These are phyloP conservation scores for Beauveria sp. DNA, from an alignment of 2,329 filamentous ascomycete species.

Conservation along the genomic window DNA sequence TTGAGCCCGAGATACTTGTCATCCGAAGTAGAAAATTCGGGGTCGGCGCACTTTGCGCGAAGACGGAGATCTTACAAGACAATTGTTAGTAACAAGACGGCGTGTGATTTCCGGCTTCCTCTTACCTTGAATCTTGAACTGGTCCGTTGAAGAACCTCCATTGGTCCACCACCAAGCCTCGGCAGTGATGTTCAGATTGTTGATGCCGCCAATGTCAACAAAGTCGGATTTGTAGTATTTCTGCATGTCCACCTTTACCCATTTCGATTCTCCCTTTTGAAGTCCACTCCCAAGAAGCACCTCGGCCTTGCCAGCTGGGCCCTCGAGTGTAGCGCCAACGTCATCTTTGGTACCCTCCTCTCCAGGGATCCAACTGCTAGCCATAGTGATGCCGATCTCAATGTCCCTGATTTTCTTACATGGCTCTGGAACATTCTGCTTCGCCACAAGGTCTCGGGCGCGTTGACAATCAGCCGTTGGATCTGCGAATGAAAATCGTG, in stretches of 20 bases:
- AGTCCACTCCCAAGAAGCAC: not conserved
- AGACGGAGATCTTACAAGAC: not conserved
- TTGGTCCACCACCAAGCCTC: too few species aligned
- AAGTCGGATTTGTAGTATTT: not conserved
- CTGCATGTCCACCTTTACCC: not conserved
- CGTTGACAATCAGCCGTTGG: not conserved
- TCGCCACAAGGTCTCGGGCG: not conserved
- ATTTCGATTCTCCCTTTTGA: not conserved
- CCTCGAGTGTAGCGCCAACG: not conserved
- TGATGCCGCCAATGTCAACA: not conserved
- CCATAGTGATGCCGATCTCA: not conserved
- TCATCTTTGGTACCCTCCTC: not conserved
- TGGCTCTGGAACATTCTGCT: not conserved
- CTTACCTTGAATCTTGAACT: not conserved
- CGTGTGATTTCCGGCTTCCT: not conserved
- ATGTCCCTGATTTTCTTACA: not conserved
- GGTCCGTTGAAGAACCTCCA: not conserved
- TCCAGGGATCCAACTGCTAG: not conserved
- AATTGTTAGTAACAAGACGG: not conserved
- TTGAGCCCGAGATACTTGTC: not conserved
- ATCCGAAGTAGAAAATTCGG: not conserved
- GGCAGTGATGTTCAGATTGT: not conserved
- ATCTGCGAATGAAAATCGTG: not conserved
- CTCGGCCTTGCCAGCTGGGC: not conserved
- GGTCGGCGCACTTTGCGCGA: not conserved